These are phyloP conservation scores for Talaromyces sp. DNA, from an alignment of 2,329 filamentous ascomycete genomes.

Conservation along the genomic window DNA sequence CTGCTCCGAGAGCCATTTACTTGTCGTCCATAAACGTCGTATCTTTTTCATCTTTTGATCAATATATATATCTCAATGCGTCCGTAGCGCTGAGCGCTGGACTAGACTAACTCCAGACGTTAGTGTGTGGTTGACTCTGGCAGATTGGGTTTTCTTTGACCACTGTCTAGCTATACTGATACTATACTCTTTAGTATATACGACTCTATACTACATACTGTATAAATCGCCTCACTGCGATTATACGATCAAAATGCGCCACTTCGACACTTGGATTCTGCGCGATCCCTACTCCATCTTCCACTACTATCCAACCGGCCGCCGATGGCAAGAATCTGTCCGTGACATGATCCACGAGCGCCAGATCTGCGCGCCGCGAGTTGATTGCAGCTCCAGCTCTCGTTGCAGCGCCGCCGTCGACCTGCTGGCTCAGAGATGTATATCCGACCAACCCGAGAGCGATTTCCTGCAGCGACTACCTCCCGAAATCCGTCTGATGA, in stretches of 20 bases:
- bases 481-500: slow-evolving; percentile 33
- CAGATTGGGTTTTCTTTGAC: neutral
- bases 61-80: neutral
- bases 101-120: too few relatives aligned
- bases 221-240: neutral
- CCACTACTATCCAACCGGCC: slow-evolving; percentile 34
- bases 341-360: slow-evolving; percentile 32
- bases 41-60: neutral
- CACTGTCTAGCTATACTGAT: neutral
- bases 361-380: slow-evolving; percentile 28
- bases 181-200: neutral
- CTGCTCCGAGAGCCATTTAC: neutral
- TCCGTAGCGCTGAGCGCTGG: neutral
- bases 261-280: slow-evolving; percentile 36
- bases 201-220: neutral
- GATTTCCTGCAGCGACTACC: slow-evolving; percentile 26
- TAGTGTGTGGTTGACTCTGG: neutral
- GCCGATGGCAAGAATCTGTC: slow-evolving; percentile 31
- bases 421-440: slow-evolving; percentile 14
- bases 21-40: neutral
- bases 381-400: neutral
- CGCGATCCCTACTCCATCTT: slow-evolving; percentile 37
- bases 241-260: slow-evolving; percentile 23
- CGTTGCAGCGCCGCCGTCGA: slow-evolving; percentile 9
- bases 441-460: slow-evolving; percentile 17